These are phyloP conservation scores for Megacollybia marginata DNA, from an alignment of 768 basidiomycete species.

Conservation along the genomic window DNA sequence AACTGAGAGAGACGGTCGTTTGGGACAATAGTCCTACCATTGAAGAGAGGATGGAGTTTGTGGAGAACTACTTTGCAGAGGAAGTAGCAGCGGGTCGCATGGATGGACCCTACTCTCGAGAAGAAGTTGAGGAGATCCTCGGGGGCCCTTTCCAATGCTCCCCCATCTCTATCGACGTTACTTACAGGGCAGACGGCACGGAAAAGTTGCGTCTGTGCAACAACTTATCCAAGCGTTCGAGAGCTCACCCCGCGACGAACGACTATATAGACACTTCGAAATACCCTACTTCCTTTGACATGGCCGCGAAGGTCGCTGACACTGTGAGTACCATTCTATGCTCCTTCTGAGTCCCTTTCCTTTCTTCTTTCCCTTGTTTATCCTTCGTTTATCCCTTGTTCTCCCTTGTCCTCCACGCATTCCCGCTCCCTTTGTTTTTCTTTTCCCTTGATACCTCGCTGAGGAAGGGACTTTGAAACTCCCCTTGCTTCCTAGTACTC, in stretches of 20 bases:
- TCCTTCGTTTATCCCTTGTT: neutral
- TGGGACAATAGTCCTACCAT: neutral
- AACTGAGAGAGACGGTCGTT: neutral
- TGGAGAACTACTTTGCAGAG: neutral
- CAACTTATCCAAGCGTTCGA: too few relatives aligned
- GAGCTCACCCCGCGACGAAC: conserved; percentile 1
- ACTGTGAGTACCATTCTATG: neutral
- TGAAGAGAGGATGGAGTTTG: neutral
- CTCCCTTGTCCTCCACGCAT: neutral
- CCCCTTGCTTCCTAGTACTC: neutral
- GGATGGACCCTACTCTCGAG: too few relatives aligned
- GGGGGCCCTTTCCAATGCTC: too few relatives aligned
- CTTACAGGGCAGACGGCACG: neutral
- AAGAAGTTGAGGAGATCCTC: too few relatives aligned
- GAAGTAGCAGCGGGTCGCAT: too few relatives aligned
- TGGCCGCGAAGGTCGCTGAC: too few relatives aligned
- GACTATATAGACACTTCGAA: neutral
- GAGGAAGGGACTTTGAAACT: neutral
- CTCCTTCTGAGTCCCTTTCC: neutral
- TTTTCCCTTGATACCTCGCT: neutral
- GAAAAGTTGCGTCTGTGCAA: conserved; percentile 1
- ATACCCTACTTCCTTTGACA: too few relatives aligned
- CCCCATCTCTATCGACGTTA: too few relatives aligned
- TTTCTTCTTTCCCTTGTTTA: neutral
- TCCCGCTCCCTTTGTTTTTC: neutral